Percentiles rank a stretch among this genome's conserved stretches.
phyloP scores from a whole-genome alignment of 306 rosid genomes.

The Gastrolobium villosum region DNA sequence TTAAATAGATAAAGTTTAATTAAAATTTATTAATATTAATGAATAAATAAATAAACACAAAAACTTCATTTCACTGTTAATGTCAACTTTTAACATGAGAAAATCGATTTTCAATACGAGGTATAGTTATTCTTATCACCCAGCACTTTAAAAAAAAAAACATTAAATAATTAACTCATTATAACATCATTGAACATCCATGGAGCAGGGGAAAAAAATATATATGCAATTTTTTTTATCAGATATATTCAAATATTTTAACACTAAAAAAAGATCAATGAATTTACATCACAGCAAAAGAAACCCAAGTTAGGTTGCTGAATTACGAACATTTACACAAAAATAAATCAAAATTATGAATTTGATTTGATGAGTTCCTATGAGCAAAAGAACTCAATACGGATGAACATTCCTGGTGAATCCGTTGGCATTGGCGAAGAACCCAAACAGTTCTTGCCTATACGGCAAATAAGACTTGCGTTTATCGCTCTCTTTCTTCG shows the following conservation, averaged over 20 bases:
- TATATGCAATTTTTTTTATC: neutral
- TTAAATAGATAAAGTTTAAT: no score
- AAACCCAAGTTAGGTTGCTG: conserved; percentile 5
- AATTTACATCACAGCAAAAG: conserved; percentile 15
- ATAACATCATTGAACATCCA: no score
- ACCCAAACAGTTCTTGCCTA: conserved; percentile 69
- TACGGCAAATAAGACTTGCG: conserved; percentile 87
- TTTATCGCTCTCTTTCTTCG: conserved; percentile 71
- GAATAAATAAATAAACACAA: no score
- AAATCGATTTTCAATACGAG: no score
- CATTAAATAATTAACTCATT: no score
- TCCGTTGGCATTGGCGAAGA: conserved; percentile 70
- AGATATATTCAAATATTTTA: neutral
- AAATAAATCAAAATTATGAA: conserved; percentile 23
- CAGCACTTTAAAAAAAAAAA: no score
- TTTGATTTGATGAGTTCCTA: neutral
- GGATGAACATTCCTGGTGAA: conserved; percentile 83
- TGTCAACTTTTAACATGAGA: no score
- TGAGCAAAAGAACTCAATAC: conserved; percentile 46
- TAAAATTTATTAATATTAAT: no score
- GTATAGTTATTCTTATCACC: no score
- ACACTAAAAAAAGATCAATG: neutral
- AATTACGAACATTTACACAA: conserved; percentile 34
- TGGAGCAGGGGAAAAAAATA: no score
- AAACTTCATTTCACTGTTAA: no score